phyloP scores from a whole-genome alignment of 768 basidiomycete species.

The Naganishia vishniacii region DNA sequence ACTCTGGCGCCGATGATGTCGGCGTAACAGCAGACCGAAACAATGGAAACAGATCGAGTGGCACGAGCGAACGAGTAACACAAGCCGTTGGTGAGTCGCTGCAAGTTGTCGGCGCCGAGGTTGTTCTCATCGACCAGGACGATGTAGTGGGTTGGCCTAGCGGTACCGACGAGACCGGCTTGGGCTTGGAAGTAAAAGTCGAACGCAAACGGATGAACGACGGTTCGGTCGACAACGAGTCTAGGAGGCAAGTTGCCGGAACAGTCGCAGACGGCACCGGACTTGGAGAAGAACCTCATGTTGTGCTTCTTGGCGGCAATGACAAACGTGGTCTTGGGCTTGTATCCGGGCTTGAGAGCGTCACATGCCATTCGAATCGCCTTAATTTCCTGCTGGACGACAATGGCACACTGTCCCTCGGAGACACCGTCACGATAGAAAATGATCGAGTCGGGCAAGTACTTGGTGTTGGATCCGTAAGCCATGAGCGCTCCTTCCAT shows the following conservation, averaged over 20 bases:
- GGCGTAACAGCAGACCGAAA: conserved; percentile 46
- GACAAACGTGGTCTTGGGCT: conserved; percentile 39
- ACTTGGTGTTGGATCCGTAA: conserved; percentile 38
- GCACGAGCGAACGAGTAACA: conserved; percentile 45
- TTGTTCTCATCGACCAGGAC: conserved; percentile 40
- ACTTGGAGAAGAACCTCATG: conserved; percentile 44
- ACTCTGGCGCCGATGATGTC: conserved; percentile 46
- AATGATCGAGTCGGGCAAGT: conserved; percentile 41
- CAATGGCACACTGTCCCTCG: conserved; percentile 43
- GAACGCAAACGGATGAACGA: conserved; percentile 46
- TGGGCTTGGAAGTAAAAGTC: conserved; percentile 49
- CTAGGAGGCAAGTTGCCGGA: conserved; percentile 42
- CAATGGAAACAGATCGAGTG: conserved; percentile 44
- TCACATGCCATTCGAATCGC: conserved; percentile 42
- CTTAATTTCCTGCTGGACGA: conserved; percentile 41
- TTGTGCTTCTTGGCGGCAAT: conserved; percentile 47
- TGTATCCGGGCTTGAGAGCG: conserved; percentile 36
- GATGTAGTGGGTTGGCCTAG: conserved; percentile 47
- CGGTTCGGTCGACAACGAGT: conserved; percentile 39
- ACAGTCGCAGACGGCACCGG: conserved; percentile 34
- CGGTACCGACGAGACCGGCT: conserved; percentile 43
- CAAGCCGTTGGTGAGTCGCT: conserved; percentile 36
- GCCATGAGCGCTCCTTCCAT: conserved; percentile 41
- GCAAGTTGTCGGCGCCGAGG: conserved; percentile 40
- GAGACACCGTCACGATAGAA: conserved; percentile 49